These are phyloP conservation scores for Xylariaceae sp. DNA, from an alignment of 2,329 filamentous ascomycete genomes.

Conservation along the genomic window DNA sequence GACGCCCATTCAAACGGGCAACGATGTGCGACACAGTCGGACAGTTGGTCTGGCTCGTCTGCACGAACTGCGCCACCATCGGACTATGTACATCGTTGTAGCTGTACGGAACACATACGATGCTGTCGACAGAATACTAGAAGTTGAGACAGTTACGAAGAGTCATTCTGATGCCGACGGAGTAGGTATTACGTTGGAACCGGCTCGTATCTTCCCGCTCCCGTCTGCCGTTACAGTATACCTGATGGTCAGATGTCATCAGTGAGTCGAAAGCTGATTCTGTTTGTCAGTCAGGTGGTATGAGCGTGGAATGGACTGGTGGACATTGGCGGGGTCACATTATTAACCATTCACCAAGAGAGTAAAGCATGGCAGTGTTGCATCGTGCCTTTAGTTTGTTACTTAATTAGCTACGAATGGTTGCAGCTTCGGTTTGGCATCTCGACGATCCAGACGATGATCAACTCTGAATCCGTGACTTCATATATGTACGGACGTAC, in stretches of 20 bases:
- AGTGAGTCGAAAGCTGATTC: no score
- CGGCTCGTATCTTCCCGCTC: slow-evolving; percentile 10
- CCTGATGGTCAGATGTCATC: neutral
- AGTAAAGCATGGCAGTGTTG: slow-evolving; percentile 10
- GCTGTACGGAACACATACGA: no score
- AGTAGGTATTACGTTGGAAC: slow-evolving; percentile 4
- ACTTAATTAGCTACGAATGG: neutral
- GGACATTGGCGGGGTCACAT: slow-evolving; percentile 28
- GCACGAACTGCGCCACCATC: neutral
- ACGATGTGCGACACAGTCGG: slow-evolving; percentile 1
- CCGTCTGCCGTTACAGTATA: slow-evolving; percentile 6
- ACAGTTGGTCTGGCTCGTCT: neutral
- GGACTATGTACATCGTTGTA: neutral
- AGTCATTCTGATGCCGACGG: no score
- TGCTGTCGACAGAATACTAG: no score
- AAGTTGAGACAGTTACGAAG: no score
- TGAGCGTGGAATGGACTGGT: slow-evolving; percentile 8
- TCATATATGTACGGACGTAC: no score
- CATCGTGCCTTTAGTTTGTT: slow-evolving; percentile 15
- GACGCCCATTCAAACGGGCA: slow-evolving; percentile 1
- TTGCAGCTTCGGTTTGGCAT: neutral
- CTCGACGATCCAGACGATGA: no score
- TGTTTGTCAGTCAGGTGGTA: neutral
- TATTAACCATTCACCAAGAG: slow-evolving; percentile 16
- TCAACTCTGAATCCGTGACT: no score